Evolutionary conservation across 306 rosid genomes (phyloP).

Genomic region (Castanospermum australe): DNA sequence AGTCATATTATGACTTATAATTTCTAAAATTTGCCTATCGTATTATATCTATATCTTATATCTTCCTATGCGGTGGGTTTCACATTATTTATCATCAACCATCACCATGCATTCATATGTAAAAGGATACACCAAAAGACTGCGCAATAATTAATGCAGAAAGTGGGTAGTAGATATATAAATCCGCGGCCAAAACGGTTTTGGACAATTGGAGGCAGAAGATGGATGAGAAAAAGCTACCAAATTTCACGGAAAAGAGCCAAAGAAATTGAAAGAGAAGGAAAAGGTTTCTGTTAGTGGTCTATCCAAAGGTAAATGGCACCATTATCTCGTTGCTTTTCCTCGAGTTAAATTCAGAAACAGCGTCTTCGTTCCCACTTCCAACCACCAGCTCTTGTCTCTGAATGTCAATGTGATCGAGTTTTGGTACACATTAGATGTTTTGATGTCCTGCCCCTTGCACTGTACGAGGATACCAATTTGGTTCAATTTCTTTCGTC

Average conservation of each 20-base stretch:
- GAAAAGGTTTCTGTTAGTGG: neutral
- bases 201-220: neutral
- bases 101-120: neutral
- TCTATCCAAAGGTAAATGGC: neutral
- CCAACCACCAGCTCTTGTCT: neutral
- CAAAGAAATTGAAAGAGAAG: neutral
- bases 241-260: neutral
- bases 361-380: constrained; percentile 23
- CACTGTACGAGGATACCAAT: neutral
- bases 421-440: neutral
- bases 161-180: neutral
- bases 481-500: neutral
- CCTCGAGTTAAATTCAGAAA: neutral
- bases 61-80: too few relatives aligned
- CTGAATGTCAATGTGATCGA: neutral
- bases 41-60: too few relatives aligned
- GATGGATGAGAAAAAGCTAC: neutral
- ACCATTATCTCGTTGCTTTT: neutral
- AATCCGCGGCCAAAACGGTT: constrained; percentile 1
- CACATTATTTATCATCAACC: neutral
- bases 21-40: too few relatives aligned
- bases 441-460: neutral
- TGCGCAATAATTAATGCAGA: neutral
- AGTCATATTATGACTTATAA: too few relatives aligned
- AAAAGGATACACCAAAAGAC: constrained; percentile 9